phyloP scores from a whole-genome alignment of 2,329 filamentous ascomycete species.

The Claviceps monticola region DNA sequence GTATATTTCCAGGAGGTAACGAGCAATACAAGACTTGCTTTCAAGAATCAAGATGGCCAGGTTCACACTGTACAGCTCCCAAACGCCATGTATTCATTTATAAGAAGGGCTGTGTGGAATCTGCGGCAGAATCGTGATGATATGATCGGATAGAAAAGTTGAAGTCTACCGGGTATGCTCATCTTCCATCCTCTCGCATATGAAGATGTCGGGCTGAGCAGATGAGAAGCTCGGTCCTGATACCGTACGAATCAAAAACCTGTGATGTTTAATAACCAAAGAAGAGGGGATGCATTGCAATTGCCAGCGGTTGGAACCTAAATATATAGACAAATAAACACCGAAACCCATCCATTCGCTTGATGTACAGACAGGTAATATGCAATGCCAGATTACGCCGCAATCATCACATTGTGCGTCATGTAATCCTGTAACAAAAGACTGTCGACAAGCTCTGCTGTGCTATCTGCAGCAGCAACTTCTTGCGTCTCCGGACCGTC shows the following conservation, averaged over 20 bases:
- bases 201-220: not conserved
- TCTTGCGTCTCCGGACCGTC: conserved; percentile 29
- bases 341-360: not conserved
- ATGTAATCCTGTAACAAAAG: conserved; percentile 8
- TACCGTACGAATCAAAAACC: not conserved
- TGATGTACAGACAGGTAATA: not conserved
- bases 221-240: not conserved
- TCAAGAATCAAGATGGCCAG: too few species aligned
- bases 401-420: conserved; percentile 8
- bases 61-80: too few species aligned
- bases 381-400: conserved; percentile 4
- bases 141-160: too few species aligned
- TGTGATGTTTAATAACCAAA: not conserved
- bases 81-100: too few species aligned
- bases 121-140: too few species aligned
- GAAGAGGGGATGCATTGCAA: not conserved
- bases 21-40: too few species aligned
- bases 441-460: conserved; percentile 4
- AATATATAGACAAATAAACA: not conserved
- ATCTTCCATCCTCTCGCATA: too few species aligned
- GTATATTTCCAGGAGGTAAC: too few species aligned
- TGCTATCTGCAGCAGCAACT: not conserved
- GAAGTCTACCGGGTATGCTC: too few species aligned
- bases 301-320: not conserved
- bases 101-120: too few species aligned